These are phyloP conservation scores for Phialophora expanda DNA, from an alignment of 2,329 filamentous ascomycete genomes.

Conservation along the genomic window DNA sequence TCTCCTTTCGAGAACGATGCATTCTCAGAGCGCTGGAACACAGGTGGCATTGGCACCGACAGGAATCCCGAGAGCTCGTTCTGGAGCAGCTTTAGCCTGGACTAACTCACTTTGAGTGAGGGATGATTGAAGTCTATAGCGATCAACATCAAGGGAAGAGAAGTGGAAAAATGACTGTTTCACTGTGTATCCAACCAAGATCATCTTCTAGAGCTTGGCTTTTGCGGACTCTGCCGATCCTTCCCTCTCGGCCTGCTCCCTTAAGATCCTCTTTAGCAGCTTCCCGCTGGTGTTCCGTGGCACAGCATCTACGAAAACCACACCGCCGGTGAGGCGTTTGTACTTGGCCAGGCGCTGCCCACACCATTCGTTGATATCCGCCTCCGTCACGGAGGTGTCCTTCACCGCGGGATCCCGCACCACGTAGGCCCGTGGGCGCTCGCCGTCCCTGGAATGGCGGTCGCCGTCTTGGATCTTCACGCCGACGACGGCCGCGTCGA, in stretches of 20 bases:
- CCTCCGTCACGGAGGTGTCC: slow-evolving; percentile 45
- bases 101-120: too few species aligned
- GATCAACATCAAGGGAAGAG: too few species aligned
- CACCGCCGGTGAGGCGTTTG: slow-evolving; percentile 54
- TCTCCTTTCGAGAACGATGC: too few species aligned
- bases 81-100: too few species aligned
- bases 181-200: too few species aligned
- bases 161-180: too few species aligned
- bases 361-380: slow-evolving; percentile 48
- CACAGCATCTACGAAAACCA: slow-evolving; percentile 56
- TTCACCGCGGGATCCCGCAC: slow-evolving; percentile 46
- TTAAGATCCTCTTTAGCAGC: slow-evolving; percentile 46
- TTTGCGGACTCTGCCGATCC: too few species aligned
- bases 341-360: slow-evolving; percentile 51
- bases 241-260: slow-evolving; percentile 40
- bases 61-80: too few species aligned
- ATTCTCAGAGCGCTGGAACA: background rate
- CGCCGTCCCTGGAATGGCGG: slow-evolving; percentile 16
- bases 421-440: slow-evolving; percentile 30
- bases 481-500: slow-evolving; percentile 55
- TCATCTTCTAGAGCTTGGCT: too few species aligned
- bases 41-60: too few species aligned
- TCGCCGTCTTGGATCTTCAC: slow-evolving; percentile 63
- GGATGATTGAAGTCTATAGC: too few species aligned
- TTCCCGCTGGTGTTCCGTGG: slow-evolving; percentile 58